Base-by-base conservation (phyloP, 192 early-diverging fungal genomes). In the Umbelopsis sp. region DNA sequence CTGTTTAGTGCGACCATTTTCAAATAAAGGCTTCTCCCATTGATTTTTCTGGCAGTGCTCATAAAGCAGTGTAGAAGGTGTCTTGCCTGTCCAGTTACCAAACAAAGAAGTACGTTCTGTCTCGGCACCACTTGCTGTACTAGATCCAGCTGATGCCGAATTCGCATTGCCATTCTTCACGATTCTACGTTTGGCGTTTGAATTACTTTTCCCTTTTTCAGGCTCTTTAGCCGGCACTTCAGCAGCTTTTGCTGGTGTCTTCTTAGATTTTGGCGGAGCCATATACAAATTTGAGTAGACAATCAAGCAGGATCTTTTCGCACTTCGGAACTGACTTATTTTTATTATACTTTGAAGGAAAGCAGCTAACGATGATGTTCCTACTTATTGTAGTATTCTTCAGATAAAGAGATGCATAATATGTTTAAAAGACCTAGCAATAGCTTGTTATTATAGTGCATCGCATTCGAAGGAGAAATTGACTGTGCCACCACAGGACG, bases 81-180 rank as follows among this genome's bases (percentile, higher is more conserved):
- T 92, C 68, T 97, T 97, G 47, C 95, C 95, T 0, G 93, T 96
- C 94, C 93, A 94, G 27, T 85, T 86, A 25, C 86, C 89, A 76
- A 95, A 95, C 23, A 86, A 65, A 3, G 76, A 78, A 11, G 50
- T 69, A 8, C 73, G 68, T 44, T 72, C 71, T 25, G 49, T 23
- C 2, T 49, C 45, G 27, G n/a, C 58, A 55, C 68, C 68, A 41
- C n/a, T 27, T 44, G 70, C 18, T 64, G 37, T 1, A 41, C 47
- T 21, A 44, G 35, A 15, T 47, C 47, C 11, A 49, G 27, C 50
- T 69, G 61, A 46, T 49, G 27, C 22, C 45, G 64, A 61, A 25
- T 55, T 41, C 12, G 71, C 49, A 53, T 71, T 72, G 41, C 69
- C 71, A 22, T 58, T 72, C 67, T 73, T 72, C 33, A 68, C 71